Evolutionary conservation across 768 basidiomycete species (phyloP), one percentile per base, ranked within the genome.

Genomic region (Tricholoma terreum): DNA sequence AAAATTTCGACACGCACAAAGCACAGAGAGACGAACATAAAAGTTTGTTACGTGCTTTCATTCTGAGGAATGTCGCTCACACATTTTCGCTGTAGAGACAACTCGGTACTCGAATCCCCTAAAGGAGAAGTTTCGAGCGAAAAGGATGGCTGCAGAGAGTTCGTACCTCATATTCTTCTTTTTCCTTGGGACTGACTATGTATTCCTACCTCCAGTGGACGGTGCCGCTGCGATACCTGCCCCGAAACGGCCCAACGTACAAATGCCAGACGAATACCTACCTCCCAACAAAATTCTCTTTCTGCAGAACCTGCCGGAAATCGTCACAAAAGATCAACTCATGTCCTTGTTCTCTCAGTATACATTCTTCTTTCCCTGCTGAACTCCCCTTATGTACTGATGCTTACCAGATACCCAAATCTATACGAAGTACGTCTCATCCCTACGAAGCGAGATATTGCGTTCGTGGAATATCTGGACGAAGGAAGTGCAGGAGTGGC

Each of bases 211-310:
- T 55, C 35, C 60, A 89, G 90, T 86, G 70, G 90, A 90, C 48
- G 89, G 90, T 22, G 83, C 80, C 24, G 75, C 84, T 3, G 79
- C 88, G 6, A 74, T 78, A 5, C 84, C 90, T 9, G 84, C 82
- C 30, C 73, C 89, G 17, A 92, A 86, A 73, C 83, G 90, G 42
- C 90, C 90, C 21, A 85, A 86, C 62, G 89, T 97, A 58, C 92
- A 95, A 71, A 97, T 98, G 94, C 95, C 96, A 38, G 97, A 99
- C 87, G 97, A 99, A 72, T 98, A 98, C 72, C 84, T 99, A 6
- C 97, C 97, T 1, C 96, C 97, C 36, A 99, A 99, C 88, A 94
- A 95, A 72, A 96, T 98, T 73, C 82, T 99, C 52, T 99, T 99
- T 83, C 71, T 99, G 62, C 97, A 99, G 74, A 98, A 98, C 70